A percentile compares a stretch with the other conserved stretches of the same genome.
These are phyloP conservation scores for Lactarius pseudohatsudake DNA, from an alignment of 768 basidiomycete species.

Conservation along the genomic window DNA sequence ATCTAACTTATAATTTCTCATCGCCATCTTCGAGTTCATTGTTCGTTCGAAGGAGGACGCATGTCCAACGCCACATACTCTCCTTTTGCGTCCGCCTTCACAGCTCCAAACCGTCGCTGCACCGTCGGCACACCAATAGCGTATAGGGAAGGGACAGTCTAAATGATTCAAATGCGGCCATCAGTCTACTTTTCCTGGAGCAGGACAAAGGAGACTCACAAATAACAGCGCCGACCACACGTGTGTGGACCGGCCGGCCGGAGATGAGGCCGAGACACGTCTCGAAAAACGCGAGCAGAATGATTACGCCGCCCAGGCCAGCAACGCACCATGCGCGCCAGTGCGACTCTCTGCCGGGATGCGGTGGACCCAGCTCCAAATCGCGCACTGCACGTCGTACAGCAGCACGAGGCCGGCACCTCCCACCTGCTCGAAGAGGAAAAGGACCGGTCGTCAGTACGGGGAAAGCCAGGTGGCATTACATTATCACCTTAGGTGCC, in stretches of 20 bases:
- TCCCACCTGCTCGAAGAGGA: slow-evolving; percentile 4
- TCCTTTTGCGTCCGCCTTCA: not conserved
- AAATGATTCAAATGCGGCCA: too few relatives aligned
- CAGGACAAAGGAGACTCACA: slow-evolving; percentile 2
- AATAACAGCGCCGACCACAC: not conserved
- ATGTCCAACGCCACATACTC: slow-evolving; percentile 12
- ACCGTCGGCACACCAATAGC: slow-evolving; percentile 10
- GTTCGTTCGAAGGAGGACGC: not conserved
- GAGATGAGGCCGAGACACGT: slow-evolving; percentile 15
- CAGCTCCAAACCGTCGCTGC: slow-evolving; percentile 6
- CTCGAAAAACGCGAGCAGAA: slow-evolving; percentile 11
- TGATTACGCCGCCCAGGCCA: not conserved
- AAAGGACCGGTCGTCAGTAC: too few relatives aligned
- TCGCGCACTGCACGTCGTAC: slow-evolving; percentile 13
- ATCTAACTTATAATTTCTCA: too few relatives aligned
- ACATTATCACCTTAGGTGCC: slow-evolving; percentile 9
- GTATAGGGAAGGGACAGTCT: slow-evolving; percentile 8
- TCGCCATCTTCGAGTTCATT: too few relatives aligned
- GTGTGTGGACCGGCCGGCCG: not conserved
- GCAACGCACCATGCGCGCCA: not conserved
- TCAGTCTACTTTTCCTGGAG: not conserved
- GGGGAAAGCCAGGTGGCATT: too few relatives aligned
- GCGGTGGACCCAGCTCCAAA: slow-evolving; percentile 7
- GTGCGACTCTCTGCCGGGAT: slow-evolving; percentile 4
- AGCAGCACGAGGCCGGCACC: not conserved